Base-by-base conservation (phyloP, 257 asterid genomes). In the Nyctanthes arbortristis region DNA sequence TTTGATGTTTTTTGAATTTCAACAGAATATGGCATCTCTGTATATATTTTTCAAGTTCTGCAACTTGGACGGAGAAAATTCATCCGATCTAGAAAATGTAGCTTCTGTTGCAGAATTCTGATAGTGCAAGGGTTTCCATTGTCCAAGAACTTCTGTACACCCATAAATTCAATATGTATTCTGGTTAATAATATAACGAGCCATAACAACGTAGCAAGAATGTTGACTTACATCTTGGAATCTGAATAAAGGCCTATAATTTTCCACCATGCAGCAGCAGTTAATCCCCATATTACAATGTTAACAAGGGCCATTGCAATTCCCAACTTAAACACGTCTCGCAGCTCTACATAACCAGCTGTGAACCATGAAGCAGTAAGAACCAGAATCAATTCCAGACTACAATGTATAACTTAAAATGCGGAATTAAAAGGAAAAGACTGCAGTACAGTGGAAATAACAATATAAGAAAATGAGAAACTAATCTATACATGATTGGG, bases 221-320 rank as follows among this genome's bases (percentile, higher is more conserved):
- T 14, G 36, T 56, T 18, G 24, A 77, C 79, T 79, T 66, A 74
- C 73, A 13, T 22, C 12, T n/a, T 68, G 43, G 13, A 55, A 47
- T 35, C 63, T 84, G 85, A 93, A 76, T 85, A 93, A 69, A 93
- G 95, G n/a, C 94, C 89, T 67, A 90, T 68, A 61, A 90, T 40
- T 71, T 93, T 93, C 97, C 97, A 93, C 98, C 98, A 93, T 1
- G 81, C 85, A 43, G 94, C 94, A 72, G 91, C 96, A 31, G 65
- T 18, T 60, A 87, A 70, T 6, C 57, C 81, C 98, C 98, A 93
- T 7, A 82, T 68, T 7, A 61, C 69, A 52, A 90, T 58, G 74
- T 90, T 88, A 25, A 87, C 59, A 1, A 88, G 22, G 66, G 89
- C 93, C 84, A 85, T 84, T 67, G 40, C 28, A 49, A 90, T 80